Percentiles rank a stretch among this genome's conserved stretches.
phyloP scores from a whole-genome alignment of 768 basidiomycete species.

The Amanita pseudoporphyria region DNA sequence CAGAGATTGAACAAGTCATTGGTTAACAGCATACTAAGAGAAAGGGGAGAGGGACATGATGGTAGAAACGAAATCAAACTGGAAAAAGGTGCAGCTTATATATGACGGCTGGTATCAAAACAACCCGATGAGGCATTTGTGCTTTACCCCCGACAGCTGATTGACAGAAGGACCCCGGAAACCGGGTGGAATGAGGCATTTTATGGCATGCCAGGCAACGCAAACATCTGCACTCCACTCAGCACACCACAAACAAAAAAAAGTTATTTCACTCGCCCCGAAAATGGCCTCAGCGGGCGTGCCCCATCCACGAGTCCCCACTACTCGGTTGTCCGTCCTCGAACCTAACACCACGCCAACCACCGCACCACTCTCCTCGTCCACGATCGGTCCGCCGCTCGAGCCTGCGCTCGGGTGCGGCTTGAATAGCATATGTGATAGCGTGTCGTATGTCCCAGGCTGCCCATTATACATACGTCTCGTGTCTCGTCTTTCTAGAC shows the following conservation, averaged over 20 bases:
- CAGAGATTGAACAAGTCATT: too few relatives aligned
- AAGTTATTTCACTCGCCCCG: constrained; percentile 31
- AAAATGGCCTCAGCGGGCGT: constrained; percentile 53
- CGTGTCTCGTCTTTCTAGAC: neutral
- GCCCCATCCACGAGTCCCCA: constrained; percentile 52
- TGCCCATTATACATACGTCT: constrained; percentile 14
- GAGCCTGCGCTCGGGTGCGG: constrained; percentile 53
- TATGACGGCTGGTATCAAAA: neutral
- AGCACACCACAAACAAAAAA: neutral
- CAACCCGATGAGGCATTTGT: neutral
- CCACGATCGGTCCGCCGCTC: constrained; percentile 62
- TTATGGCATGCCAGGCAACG: constrained; percentile 33
- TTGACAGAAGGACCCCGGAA: too few relatives aligned
- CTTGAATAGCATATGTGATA: constrained; percentile 46
- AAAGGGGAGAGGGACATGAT: neutral
- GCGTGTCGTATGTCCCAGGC: constrained; percentile 62
- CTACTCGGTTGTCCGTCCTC: constrained; percentile 44
- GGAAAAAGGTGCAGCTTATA: neutral
- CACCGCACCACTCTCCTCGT: constrained; percentile 50
- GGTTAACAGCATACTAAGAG: neutral
- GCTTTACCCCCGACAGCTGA: neutral
- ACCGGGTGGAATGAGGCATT: constrained; percentile 3
- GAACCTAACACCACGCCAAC: constrained; percentile 57
- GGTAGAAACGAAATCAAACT: neutral
- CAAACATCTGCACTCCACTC: constrained; percentile 35